A percentile compares a stretch with the other conserved stretches of the same genome.
Evolutionary conservation across 1,139 yeast species (phyloP).

Genomic region (Debaryomyces udenii): DNA sequence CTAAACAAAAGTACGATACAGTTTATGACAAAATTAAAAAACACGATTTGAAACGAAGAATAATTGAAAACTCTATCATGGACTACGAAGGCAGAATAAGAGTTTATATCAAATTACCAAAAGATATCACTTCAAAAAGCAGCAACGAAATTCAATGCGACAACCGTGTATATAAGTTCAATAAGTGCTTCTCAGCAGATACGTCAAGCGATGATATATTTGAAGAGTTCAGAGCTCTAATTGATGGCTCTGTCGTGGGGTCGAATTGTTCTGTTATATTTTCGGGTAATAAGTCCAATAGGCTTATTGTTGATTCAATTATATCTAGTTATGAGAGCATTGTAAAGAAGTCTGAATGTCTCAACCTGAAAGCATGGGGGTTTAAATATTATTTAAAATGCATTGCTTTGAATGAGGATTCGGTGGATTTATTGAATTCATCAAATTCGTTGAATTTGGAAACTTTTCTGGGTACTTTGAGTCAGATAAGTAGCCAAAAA

Average conservation of each 20-base stretch:
- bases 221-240: conserved; percentile 26
- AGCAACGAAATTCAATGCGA: conserved; percentile 5
- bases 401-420: conserved; percentile 11
- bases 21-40: conserved; percentile 22
- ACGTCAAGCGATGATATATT: conserved; percentile 16
- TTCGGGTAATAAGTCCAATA: conserved; percentile 17
- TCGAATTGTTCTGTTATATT: conserved; percentile 24
- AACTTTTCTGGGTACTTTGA: conserved; percentile 8
- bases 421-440: conserved; percentile 20
- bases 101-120: conserved; percentile 27
- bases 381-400: conserved; percentile 19
- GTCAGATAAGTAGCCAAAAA: conserved; percentile 22
- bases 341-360: conserved; percentile 9
- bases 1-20: conserved; percentile 13
- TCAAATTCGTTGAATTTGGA: conserved; percentile 12
- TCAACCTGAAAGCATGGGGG: conserved; percentile 13
- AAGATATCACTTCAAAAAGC: neutral
- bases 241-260: conserved; percentile 21
- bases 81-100: conserved; percentile 44
- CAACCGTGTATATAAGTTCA: conserved; percentile 17
- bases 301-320: conserved; percentile 15
- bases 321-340: conserved; percentile 17
- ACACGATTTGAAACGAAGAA: conserved; percentile 36
- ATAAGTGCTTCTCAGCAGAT: conserved; percentile 23
- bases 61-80: conserved; percentile 57